phyloP scores from a whole-genome alignment of 164 flowering plant species.

The Annona squamosa region DNA sequence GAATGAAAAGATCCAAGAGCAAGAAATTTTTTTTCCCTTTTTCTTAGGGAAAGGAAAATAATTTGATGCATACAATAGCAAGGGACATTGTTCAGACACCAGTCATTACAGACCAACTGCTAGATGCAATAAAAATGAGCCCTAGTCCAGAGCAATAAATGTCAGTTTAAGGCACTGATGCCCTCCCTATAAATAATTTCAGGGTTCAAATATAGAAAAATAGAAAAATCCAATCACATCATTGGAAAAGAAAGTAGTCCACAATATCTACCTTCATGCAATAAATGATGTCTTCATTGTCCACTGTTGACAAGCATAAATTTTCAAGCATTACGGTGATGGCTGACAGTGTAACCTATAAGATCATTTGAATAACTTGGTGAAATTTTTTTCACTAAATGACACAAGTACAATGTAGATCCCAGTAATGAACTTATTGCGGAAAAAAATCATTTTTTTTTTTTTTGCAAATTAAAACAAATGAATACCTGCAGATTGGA shows the following conservation, averaged over 20 bases:
- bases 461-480: slow-evolving; percentile 1
- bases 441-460: not conserved
- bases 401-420: not conserved
- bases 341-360: slow-evolving; percentile 22
- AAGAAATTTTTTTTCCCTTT: too few relatives aligned
- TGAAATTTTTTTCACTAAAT: not conserved
- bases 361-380: slow-evolving; percentile 2
- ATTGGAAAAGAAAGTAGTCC: too few relatives aligned
- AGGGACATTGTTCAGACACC: too few relatives aligned
- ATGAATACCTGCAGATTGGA: slow-evolving; percentile 13
- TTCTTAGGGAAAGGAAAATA: too few relatives aligned
- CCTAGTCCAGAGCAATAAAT: too few relatives aligned
- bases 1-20: not conserved
- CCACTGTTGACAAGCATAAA: slow-evolving; percentile 23
- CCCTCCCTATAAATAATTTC: too few relatives aligned
- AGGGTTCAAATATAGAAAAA: too few relatives aligned
- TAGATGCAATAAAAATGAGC: too few relatives aligned
- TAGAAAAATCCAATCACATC: too few relatives aligned
- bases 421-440: not conserved
- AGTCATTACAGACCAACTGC: too few relatives aligned
- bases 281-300: slow-evolving; percentile 26
- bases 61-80: too few relatives aligned
- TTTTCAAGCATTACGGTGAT: slow-evolving; percentile 25
- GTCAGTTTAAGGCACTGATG: too few relatives aligned
- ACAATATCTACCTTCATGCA: slow-evolving; percentile 21